A percentile compares a stretch with the other conserved stretches of the same genome.
These are phyloP conservation scores for Amphirosellinia nigrospora DNA, from an alignment of 495 filamentous ascomycete genomes.

Conservation along the genomic window DNA sequence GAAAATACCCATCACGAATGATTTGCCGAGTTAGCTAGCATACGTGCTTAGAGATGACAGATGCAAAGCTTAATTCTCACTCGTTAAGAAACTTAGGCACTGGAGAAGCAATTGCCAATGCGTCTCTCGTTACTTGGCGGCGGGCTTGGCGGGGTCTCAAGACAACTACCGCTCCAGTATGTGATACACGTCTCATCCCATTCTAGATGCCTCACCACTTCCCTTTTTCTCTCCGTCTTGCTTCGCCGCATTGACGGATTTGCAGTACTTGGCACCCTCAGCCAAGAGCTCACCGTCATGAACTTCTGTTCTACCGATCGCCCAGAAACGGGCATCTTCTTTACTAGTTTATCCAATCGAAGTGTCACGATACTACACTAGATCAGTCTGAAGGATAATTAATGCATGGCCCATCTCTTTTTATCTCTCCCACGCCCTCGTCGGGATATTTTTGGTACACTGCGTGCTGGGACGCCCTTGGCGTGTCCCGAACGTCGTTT, in stretches of 20 bases:
- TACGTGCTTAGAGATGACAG: neutral
- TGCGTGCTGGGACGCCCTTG: conserved; percentile 34
- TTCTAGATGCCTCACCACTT: conserved; percentile 27
- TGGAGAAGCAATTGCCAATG: conserved; percentile 8
- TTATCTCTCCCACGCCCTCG: conserved; percentile 21
- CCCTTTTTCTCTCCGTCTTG: neutral
- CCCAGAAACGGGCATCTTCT: conserved; percentile 28
- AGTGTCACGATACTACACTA: neutral
- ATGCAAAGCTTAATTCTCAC: neutral
- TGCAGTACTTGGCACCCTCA: conserved; percentile 40
- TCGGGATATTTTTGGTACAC: conserved; percentile 39
- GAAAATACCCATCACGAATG: neutral
- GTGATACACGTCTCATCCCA: conserved; percentile 37
- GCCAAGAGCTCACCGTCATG: conserved; percentile 32
- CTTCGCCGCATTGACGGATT: conserved; percentile 32
- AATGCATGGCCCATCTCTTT: conserved; percentile 27
- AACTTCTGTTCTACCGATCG: conserved; percentile 31
- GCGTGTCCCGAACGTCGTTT: conserved; percentile 26
- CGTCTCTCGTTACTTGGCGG: conserved; percentile 36
- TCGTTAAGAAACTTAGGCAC: conserved; percentile 4
- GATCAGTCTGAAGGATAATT: neutral
- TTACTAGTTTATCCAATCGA: conserved; percentile 16
- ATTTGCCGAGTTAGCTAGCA: neutral
- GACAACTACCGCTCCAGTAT: conserved; percentile 35
- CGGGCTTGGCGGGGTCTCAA: conserved; percentile 49